phyloP scores from a whole-genome alignment of 306 rosid genomes.

The Notholithocarpus densiflorus region DNA sequence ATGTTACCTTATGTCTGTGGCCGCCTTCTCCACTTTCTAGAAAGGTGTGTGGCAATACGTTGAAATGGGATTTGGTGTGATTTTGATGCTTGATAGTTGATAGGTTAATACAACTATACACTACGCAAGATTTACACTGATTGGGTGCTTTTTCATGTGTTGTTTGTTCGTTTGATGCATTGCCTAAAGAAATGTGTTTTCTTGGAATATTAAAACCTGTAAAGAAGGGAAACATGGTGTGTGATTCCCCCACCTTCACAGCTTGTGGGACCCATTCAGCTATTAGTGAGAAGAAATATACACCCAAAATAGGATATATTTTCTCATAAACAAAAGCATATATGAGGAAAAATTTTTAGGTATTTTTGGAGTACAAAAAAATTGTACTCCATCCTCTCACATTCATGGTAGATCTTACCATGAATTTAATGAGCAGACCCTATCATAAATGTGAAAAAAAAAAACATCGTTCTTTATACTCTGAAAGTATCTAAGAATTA shows the following conservation, averaged over 20 bases:
- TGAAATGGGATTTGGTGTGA: not conserved
- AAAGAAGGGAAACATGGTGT: too few species aligned
- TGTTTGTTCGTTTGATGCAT: too few species aligned
- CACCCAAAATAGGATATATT: too few species aligned
- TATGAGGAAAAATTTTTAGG: too few species aligned
- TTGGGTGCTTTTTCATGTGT: not conserved
- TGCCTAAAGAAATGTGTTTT: not conserved
- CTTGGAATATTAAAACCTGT: not conserved
- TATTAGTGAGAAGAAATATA: too few species aligned
- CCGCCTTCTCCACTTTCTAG: too few species aligned
- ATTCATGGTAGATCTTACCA: rapidly evolving
- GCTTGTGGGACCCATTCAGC: rapidly evolving
- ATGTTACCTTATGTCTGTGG: too few species aligned
- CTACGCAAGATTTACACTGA: not conserved
- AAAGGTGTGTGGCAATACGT: too few species aligned
- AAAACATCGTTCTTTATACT: rapidly evolving
- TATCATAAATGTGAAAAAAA: too few species aligned
- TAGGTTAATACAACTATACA: not conserved
- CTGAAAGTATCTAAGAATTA: rapidly evolving
- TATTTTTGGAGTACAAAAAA: rapidly evolving
- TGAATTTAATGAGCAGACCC: rapidly evolving
- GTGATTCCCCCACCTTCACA: too few species aligned
- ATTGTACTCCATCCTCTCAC: rapidly evolving
- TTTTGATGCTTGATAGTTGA: not conserved
- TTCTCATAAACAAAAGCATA: rapidly evolving